Evolutionary conservation across 805 yeast species (phyloP).

Genomic region (Kuraishia borneana): DNA sequence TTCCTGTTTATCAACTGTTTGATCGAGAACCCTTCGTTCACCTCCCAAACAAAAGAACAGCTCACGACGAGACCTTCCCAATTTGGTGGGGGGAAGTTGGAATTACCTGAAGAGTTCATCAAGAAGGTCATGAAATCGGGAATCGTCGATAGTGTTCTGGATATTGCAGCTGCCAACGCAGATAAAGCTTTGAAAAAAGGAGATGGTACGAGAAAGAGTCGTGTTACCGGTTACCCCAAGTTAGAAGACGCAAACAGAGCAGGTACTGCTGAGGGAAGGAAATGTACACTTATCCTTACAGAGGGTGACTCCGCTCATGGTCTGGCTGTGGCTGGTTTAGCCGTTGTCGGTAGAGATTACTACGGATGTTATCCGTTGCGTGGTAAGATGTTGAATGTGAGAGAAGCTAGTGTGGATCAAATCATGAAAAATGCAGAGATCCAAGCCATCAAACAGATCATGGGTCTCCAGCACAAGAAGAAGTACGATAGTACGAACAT

Average conservation of each 20-base stretch:
- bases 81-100: conserved; percentile 74
- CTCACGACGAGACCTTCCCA: conserved; percentile 80
- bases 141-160: conserved; percentile 62
- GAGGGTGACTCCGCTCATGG: conserved; percentile 97
- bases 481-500: conserved; percentile 51
- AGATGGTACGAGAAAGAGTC: conserved; percentile 75
- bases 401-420: conserved; percentile 96
- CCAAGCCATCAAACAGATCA: conserved; percentile 88
- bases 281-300: conserved; percentile 86
- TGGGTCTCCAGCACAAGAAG: conserved; percentile 92
- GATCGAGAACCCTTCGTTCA: conserved; percentile 93
- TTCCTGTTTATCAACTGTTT: conserved; percentile 85
- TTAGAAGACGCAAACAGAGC: conserved; percentile 94
- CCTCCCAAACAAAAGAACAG: conserved; percentile 96
- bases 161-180: conserved; percentile 80
- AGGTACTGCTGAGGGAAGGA: conserved; percentile 84
- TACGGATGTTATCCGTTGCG: conserved; percentile 94
- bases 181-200: conserved; percentile 78
- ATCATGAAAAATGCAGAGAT: conserved; percentile 88
- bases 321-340: conserved; percentile 84
- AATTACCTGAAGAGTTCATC: conserved; percentile 68
- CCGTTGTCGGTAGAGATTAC: conserved; percentile 90
- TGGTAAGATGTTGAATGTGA: conserved; percentile 89
- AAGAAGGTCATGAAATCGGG: conserved; percentile 61
- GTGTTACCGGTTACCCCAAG: conserved; percentile 83